Base-by-base conservation (phyloP, 1,139 yeast genomes). In the Magnusiomyces suaveolens region DNA sequence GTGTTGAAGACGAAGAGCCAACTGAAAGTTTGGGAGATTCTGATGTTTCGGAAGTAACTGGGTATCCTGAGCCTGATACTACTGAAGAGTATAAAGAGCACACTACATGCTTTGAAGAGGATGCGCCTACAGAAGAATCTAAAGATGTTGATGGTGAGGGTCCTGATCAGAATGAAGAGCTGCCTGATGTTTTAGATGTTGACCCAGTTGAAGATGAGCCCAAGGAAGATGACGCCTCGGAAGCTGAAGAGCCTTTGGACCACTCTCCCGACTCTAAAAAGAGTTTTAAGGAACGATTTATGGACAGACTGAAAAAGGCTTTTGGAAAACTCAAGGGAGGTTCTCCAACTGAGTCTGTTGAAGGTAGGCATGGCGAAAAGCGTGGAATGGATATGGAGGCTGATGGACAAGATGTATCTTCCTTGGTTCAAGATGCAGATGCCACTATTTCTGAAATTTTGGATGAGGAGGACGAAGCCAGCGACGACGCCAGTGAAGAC, bases 271-370 rank as follows among this genome's bases (percentile, higher is more conserved):
- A n/a, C n/a, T n/a, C n/a, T 2, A 48, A 48, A 23, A 48, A 38
- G 43, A 18, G 41, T 12, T 38, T 48, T 10, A 48, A 48, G 21
- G 44, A 48, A 48, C 26, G 32, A 23, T 48, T 48, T 48, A 12
- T 38, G 10, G 44, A 48, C 14, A 48, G 38, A 32, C n/a, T 48
- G 16, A 48, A 48, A 14, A 48, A 48, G 43, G 44, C 32, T 8
- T 38, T 48, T 23, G 21, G 21, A 3, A 48, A 48, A 21, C 12
- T 32, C 14, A 43, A 36, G 18, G 41, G 18, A 3, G 12, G 12
- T 12, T 6, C 33, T 6, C 12, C 33, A 29, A 29, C 33, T 29
- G 33, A 6, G 6, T 29, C 33, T 6, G 6, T 29, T 6, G 33
- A 29, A 6, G 33, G 12, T 29, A 12, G 33, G 6, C 10, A 29